These are phyloP conservation scores for Apiospora saccharicola DNA, from an alignment of 2,329 filamentous ascomycete species.

Conservation along the genomic window DNA sequence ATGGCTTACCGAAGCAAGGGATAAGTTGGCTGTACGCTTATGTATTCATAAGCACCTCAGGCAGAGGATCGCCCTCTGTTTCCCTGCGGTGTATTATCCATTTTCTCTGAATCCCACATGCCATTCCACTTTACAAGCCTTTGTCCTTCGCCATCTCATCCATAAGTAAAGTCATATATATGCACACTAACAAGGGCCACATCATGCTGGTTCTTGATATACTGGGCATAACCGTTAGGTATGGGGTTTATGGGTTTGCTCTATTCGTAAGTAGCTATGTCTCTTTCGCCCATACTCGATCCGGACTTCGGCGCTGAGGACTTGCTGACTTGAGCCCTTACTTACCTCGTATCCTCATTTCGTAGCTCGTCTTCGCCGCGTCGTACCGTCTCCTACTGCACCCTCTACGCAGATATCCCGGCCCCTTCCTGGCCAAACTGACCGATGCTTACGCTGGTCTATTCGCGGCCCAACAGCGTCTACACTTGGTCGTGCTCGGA, in stretches of 20 bases:
- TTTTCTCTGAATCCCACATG: too few relatives aligned
- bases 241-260: too few relatives aligned
- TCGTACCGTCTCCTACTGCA: background rate
- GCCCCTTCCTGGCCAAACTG: background rate
- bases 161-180: background rate
- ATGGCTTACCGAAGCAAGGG: too few relatives aligned
- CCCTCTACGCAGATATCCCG: background rate
- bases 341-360: background rate
- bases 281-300: too few relatives aligned
- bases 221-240: background rate
- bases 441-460: background rate
- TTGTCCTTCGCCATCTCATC: too few relatives aligned
- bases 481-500: background rate
- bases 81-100: too few relatives aligned
- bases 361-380: background rate
- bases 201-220: background rate
- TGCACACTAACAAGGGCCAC: background rate
- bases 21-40: too few relatives aligned
- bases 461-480: background rate
- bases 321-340: background rate
- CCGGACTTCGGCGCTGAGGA: too few relatives aligned
- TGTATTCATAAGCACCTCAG: too few relatives aligned
- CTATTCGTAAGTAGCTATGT: too few relatives aligned
- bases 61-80: too few relatives aligned
- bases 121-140: too few relatives aligned